Percentiles rank a stretch among this genome's conserved stretches.
Evolutionary conservation across 345 rosid genomes (phyloP).

Genomic region (Syzygium grande): DNA sequence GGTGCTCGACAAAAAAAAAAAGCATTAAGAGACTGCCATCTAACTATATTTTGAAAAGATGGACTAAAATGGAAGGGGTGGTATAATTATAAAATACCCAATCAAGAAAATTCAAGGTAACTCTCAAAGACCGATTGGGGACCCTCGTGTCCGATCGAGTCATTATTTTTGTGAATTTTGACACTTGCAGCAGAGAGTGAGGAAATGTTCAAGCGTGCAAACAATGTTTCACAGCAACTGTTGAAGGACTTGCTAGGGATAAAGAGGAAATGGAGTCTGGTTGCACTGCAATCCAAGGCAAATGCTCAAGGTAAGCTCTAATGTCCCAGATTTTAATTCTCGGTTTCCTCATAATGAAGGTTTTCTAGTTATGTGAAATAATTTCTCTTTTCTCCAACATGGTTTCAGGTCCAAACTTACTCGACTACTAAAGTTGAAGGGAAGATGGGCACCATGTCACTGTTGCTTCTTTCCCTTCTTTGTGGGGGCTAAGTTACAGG

Average conservation of each 20-base stretch:
- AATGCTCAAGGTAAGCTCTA: neutral
- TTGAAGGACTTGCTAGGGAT: neutral
- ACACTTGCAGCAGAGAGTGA: neutral
- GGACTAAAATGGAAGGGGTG: conserved; percentile 10
- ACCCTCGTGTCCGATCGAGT: neutral
- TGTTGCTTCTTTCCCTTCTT: neutral
- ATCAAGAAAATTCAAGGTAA: neutral
- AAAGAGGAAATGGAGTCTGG: neutral
- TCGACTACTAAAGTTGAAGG: neutral
- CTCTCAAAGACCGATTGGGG: neutral
- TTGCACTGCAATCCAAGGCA: neutral
- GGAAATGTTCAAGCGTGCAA: neutral
- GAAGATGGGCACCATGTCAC: neutral
- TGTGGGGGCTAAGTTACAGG: neutral
- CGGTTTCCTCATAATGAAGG: neutral
- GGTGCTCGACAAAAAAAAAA: conserved; percentile 10
- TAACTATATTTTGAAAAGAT: conserved; percentile 26
- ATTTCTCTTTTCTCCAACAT: neutral
- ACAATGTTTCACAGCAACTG: neutral
- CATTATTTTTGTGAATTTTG: neutral
- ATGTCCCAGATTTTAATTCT: neutral
- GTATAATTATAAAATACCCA: neutral
- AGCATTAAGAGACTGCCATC: conserved; percentile 10
- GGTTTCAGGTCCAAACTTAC: neutral
- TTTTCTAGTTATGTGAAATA: neutral